These are phyloP conservation scores for Astraeus odoratus DNA, from an alignment of 768 basidiomycete species.

Conservation along the genomic window DNA sequence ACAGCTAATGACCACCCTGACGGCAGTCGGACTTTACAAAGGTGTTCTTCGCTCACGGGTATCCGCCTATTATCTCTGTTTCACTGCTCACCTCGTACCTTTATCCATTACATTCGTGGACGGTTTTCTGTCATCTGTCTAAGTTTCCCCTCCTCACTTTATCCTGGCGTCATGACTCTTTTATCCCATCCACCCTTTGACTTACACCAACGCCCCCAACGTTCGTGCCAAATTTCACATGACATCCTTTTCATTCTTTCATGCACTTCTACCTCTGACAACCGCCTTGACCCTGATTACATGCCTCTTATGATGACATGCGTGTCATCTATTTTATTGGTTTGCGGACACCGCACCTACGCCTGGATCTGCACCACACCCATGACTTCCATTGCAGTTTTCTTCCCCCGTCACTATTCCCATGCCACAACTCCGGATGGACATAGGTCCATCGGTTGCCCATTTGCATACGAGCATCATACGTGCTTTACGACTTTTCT, in stretches of 20 bases:
- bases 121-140: conserved; percentile 15
- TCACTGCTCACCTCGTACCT: conserved; percentile 2
- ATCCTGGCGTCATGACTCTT: no score
- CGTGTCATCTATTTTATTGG: conserved; percentile 3
- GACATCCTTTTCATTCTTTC: conserved; percentile 8
- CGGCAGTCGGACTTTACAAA: conserved; percentile 21
- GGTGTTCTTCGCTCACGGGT: conserved; percentile 9
- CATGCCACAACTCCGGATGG: conserved; percentile 1
- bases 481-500: conserved; percentile 21
- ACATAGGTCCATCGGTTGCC: conserved; percentile 8
- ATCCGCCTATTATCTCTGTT: conserved; percentile 19
- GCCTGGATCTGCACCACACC: conserved; percentile 6
- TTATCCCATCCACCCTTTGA: conserved; percentile 16
- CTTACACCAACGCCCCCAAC: conserved; percentile 9
- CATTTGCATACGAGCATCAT: conserved; percentile 16
- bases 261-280: conserved; percentile 18
- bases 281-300: conserved; percentile 18
- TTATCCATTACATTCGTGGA: conserved; percentile 12
- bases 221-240: conserved; percentile 7
- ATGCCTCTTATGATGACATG: conserved; percentile 1
- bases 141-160: not conserved
- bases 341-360: not conserved
- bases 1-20: conserved; percentile 13
- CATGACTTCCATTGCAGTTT: conserved; percentile 3
- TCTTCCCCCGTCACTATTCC: conserved; percentile 4